These are phyloP conservation scores for Aspergillus fumigatiaffinis DNA, from an alignment of 2,329 filamentous ascomycete genomes.

Conservation along the genomic window DNA sequence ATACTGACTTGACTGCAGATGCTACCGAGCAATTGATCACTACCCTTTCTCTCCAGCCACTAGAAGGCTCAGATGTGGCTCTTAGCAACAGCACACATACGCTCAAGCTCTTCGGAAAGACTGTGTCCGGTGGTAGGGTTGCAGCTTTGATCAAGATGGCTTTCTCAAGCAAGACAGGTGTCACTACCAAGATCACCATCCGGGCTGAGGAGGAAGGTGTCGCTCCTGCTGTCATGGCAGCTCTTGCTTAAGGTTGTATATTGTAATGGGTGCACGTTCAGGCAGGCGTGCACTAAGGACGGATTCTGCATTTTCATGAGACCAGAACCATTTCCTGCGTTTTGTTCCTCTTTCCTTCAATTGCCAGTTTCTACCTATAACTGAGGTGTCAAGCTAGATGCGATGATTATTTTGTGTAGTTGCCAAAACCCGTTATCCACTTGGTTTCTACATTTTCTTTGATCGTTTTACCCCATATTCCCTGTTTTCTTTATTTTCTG, in stretches of 20 bases:
- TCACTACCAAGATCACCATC: slow-evolving; percentile 92
- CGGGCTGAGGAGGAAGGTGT: slow-evolving; percentile 91
- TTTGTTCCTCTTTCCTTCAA: slow-evolving; percentile 8
- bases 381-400: slow-evolving; percentile 18
- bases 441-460: not conserved
- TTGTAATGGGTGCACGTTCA: slow-evolving; percentile 14
- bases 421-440: slow-evolving; percentile 9
- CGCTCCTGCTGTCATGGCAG: slow-evolving; percentile 76
- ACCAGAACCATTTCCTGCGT: slow-evolving; percentile 15
- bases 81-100: slow-evolving; percentile 87
- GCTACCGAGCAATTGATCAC: slow-evolving; percentile 88
- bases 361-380: slow-evolving; percentile 13
- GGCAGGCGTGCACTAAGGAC: slow-evolving; percentile 14
- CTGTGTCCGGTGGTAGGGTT: slow-evolving; percentile 82
- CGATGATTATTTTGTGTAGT: slow-evolving; percentile 19
- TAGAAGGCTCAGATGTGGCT: slow-evolving; percentile 90
- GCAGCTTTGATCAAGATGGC: slow-evolving; percentile 89
- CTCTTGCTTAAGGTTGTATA: slow-evolving; percentile 63
- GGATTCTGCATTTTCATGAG: slow-evolving; percentile 20
- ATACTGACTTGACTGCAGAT: slow-evolving; percentile 53
- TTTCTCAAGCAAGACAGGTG: slow-evolving; percentile 84
- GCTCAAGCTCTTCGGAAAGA: slow-evolving; percentile 94
- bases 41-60: slow-evolving; percentile 81
- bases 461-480: not conserved
- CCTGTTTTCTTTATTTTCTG: not conserved